A percentile compares a stretch with the other conserved stretches of the same genome.
Conservation (phyloP, 352 stramenopile species). For the Phytophthora sansomeana region DNA sequence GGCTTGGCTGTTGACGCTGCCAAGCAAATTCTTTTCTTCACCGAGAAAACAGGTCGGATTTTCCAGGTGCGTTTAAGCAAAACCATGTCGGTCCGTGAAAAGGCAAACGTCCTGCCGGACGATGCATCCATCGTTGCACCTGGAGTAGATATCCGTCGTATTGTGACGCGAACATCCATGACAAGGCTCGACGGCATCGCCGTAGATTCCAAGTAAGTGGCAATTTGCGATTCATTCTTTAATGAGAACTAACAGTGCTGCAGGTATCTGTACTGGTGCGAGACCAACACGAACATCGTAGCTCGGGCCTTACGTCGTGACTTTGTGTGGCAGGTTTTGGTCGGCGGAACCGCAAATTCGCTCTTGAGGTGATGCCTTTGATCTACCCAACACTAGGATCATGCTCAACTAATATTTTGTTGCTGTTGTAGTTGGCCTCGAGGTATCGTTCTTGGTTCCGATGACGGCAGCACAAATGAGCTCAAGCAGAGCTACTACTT, state of each 20-base stretch:
- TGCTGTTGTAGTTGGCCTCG: conserved; percentile 63
- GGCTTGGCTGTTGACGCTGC: conserved; percentile 51
- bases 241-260: background rate
- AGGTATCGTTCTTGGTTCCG: conserved; percentile 50
- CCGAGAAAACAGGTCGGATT: conserved; percentile 74
- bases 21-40: conserved; percentile 63
- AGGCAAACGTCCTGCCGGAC: conserved; percentile 12
- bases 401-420: background rate
- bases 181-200: conserved; percentile 70
- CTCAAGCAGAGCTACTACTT: conserved; percentile 54
- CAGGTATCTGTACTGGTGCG: conserved; percentile 77
- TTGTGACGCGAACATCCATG: conserved; percentile 52
- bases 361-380: conserved; percentile 51
- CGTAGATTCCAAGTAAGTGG: conserved; percentile 55
- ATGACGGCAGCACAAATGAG: conserved; percentile 44
- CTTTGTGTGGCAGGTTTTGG: conserved; percentile 58
- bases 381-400: background rate
- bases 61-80: conserved; percentile 33
- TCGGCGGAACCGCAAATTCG: conserved; percentile 61
- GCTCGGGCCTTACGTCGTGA: conserved; percentile 51
- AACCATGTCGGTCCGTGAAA: conserved; percentile 8
- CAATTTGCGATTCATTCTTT: no score
- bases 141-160: conserved; percentile 22
- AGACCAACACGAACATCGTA: conserved; percentile 71
- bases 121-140: conserved; percentile 23